Evolutionary conservation across 2,329 filamentous ascomycete species (phyloP).

Genomic region (Stachybotrys chartarum): DNA sequence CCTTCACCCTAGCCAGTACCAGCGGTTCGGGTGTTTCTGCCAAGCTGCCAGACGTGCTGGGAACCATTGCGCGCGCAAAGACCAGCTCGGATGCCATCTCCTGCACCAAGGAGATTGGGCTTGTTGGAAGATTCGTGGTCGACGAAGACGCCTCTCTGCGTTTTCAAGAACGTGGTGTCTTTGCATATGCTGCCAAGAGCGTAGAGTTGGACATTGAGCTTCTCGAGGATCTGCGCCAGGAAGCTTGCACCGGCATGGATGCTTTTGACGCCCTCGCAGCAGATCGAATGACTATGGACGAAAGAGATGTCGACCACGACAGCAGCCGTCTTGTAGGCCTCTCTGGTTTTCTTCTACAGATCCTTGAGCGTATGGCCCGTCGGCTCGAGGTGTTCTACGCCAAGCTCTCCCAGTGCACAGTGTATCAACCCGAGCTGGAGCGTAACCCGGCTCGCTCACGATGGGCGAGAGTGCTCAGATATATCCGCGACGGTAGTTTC

Average conservation of each 20-base stretch:
- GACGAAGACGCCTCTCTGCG: conserved; percentile 36
- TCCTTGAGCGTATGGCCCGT: conserved; percentile 45
- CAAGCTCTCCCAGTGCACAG: conserved; percentile 38
- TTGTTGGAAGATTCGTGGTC: conserved; percentile 41
- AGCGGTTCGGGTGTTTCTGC: conserved; percentile 32
- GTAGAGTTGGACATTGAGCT: conserved; percentile 45
- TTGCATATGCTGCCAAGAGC: conserved; percentile 39
- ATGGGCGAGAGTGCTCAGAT: conserved; percentile 42
- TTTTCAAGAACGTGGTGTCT: conserved; percentile 44
- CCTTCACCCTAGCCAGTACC: conserved; percentile 40
- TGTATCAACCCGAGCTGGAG: conserved; percentile 45
- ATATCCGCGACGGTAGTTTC: conserved; percentile 42
- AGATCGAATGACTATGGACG: not conserved
- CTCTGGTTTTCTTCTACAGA: conserved; percentile 40
- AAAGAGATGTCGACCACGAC: conserved; percentile 21
- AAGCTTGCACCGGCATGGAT: conserved; percentile 47
- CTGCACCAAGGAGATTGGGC: conserved; percentile 40
- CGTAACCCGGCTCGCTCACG: conserved; percentile 43
- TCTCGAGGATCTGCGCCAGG: conserved; percentile 44
- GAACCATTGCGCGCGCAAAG: conserved; percentile 15
- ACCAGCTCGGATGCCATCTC: conserved; percentile 36
- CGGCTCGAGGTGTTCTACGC: conserved; percentile 44
- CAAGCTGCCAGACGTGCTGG: conserved; percentile 20
- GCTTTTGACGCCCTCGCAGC: conserved; percentile 39
- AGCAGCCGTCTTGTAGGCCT: conserved; percentile 29